Evolutionary conservation across 2,329 filamentous ascomycete species (phyloP), one percentile per base, ranked within the genome.

Genomic region (Clonostachys solani): DNA sequence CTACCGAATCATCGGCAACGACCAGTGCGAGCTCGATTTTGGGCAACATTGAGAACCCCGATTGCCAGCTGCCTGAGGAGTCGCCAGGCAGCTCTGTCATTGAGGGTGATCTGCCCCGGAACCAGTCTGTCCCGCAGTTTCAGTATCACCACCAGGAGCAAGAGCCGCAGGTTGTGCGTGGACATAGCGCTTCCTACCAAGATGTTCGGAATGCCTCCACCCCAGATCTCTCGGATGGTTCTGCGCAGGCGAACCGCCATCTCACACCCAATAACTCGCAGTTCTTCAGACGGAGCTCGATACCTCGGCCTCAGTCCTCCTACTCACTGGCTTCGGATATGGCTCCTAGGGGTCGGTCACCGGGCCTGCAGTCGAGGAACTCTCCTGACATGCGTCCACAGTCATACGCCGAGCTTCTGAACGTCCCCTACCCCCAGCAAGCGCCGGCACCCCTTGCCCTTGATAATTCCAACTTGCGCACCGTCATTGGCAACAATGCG

Each of bases 401-500:
- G 13, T 75, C 77, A 6, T 83, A 82, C 54, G 76, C 73, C 5
- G 82, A 86, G 56, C 66, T 86, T 42, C 71, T 84, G 49, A 84
- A 82, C 58, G 72, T 80, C 12, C 88, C 88, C 1, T 95, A 95
- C 62, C 88, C 88, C 19, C 91, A 95, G 64, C 89, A 89, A 48
- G 77, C 75, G 3, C 78, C 80, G 5, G 75, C 82, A 68, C 65
- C 89, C 68, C 59, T 89, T 71, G 60, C 80, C 29, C 76, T 95
- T 50, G 89, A 95, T 65, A 96, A 97, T 61, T 83, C 87, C 12
- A 80, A 87, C 52, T 72, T 99, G 43, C 86, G 89, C 50, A 83
- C 78, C 47, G 84, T 81, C 15, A 84, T 99, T 19, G 94, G 94
- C 41, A 87, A 83, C 61, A 95, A 95, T 70, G 92, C 92, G 5